Evolutionary conservation across 805 yeast genomes (phyloP).

Genomic region (Spathaspora hagerdaliae): DNA sequence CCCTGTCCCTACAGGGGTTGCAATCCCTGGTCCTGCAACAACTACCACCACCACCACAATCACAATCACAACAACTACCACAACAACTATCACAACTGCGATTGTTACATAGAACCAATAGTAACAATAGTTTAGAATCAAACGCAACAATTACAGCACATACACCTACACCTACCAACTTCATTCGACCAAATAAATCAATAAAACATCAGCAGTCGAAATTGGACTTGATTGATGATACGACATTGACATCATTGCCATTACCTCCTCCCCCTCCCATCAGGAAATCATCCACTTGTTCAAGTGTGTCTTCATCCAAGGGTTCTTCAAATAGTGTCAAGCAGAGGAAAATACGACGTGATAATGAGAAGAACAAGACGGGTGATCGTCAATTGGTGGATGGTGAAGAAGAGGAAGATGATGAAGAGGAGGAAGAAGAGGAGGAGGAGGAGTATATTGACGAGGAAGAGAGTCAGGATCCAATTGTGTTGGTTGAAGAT

Average conservation of each 20-base stretch:
- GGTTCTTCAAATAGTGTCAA: neutral
- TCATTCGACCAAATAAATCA: neutral
- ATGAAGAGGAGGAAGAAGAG: conserved; percentile 5
- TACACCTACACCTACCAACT: neutral
- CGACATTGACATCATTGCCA: conserved; percentile 48
- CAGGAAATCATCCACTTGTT: conserved; percentile 1
- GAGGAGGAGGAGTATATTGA: conserved; percentile 11
- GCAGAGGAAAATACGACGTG: neutral
- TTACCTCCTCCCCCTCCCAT: conserved; percentile 44
- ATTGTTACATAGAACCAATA: neutral
- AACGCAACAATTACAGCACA: neutral
- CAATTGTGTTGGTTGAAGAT: conserved; percentile 53
- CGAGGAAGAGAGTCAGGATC: conserved; percentile 26
- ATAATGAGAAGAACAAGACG: neutral
- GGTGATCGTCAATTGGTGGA: neutral
- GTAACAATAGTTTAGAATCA: neutral
- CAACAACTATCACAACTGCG: neutral
- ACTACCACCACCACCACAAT: neutral
- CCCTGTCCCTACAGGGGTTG: too few species aligned
- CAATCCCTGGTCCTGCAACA: neutral
- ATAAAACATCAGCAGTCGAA: conserved; percentile 35
- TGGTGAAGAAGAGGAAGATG: neutral
- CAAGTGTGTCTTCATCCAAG: neutral
- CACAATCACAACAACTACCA: neutral
- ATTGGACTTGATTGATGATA: conserved; percentile 46